Percentiles rank a stretch among this genome's conserved stretches.
Evolutionary conservation across 306 rosid genomes (phyloP).

Genomic region (Prunus mongolica): DNA sequence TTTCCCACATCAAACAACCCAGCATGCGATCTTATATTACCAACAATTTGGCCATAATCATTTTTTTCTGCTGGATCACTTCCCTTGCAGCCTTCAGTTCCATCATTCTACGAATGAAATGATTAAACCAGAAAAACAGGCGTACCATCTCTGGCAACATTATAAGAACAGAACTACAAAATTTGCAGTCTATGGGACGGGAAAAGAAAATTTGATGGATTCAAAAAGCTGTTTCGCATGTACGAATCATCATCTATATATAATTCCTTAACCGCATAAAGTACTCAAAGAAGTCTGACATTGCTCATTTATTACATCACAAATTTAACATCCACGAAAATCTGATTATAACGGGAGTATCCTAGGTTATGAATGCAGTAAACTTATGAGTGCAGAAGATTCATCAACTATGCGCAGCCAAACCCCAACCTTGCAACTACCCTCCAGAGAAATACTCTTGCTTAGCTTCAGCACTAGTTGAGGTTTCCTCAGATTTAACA

Average conservation of each 20-base stretch:
- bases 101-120: too few relatives aligned
- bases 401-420: conserved; percentile 18
- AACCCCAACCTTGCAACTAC: conserved; percentile 13
- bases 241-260: not conserved
- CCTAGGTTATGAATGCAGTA: conserved; percentile 13
- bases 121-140: too few relatives aligned
- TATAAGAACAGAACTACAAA: not conserved
- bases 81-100: too few relatives aligned
- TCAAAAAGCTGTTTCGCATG: not conserved
- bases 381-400: conserved; percentile 12
- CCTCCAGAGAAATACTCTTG: conserved; percentile 29
- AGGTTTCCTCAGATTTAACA: conserved; percentile 49
- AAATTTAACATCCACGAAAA: conserved; percentile 14
- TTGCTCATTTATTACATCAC: conserved; percentile 22
- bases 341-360: conserved; percentile 11
- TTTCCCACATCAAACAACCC: too few relatives aligned
- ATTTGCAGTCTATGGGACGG: not conserved
- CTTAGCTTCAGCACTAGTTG: conserved; percentile 33
- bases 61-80: too few relatives aligned
- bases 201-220: not conserved
- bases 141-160: not conserved
- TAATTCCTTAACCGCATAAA: conserved; percentile 3
- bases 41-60: not conserved
- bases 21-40: not conserved
- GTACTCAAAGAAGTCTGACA: conserved; percentile 18